phyloP scores from a whole-genome alignment of 768 basidiomycete genomes.

The Collybia mongolica region DNA sequence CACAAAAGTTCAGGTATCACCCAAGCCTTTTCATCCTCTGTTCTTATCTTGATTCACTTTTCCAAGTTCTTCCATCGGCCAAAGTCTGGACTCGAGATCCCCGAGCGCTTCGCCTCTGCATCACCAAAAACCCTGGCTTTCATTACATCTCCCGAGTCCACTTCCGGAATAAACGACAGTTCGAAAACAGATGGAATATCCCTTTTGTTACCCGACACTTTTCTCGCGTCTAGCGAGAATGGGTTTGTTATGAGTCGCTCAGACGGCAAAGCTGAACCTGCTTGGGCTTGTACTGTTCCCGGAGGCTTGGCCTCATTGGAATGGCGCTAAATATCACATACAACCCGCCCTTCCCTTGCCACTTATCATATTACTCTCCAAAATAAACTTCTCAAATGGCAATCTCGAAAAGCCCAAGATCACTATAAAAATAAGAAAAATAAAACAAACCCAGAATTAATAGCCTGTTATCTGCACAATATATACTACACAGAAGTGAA shows the following conservation, averaged over 20 bases:
- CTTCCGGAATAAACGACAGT: conserved; percentile 4
- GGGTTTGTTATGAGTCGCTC: conserved; percentile 40
- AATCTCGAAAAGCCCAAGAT: too few species aligned
- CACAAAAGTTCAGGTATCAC: conserved; percentile 44
- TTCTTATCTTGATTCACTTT: conserved; percentile 1
- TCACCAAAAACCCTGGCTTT: conserved; percentile 10
- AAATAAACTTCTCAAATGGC: too few species aligned
- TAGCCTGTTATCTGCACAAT: too few species aligned
- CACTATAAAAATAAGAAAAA: too few species aligned
- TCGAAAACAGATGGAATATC: conserved; percentile 4
- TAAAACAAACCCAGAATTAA: too few species aligned
- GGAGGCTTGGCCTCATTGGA: conserved; percentile 28
- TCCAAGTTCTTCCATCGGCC: conserved; percentile 43
- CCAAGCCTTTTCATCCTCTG: not conserved
- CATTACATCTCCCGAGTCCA: conserved; percentile 17
- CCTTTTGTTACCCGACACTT: conserved; percentile 25
- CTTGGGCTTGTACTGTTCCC: conserved; percentile 42
- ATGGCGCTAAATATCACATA: conserved; percentile 11
- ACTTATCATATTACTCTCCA: too few species aligned
- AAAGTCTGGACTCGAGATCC: conserved; percentile 11
- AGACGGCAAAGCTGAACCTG: conserved; percentile 16
- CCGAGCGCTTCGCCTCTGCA: conserved; percentile 2
- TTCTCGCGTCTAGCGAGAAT: conserved; percentile 54
- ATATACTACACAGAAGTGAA: too few species aligned
- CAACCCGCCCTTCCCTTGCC: too few species aligned